Conservation (phyloP, 192 early-diverging fungal genomes). For the Coemansia sp. region DNA sequence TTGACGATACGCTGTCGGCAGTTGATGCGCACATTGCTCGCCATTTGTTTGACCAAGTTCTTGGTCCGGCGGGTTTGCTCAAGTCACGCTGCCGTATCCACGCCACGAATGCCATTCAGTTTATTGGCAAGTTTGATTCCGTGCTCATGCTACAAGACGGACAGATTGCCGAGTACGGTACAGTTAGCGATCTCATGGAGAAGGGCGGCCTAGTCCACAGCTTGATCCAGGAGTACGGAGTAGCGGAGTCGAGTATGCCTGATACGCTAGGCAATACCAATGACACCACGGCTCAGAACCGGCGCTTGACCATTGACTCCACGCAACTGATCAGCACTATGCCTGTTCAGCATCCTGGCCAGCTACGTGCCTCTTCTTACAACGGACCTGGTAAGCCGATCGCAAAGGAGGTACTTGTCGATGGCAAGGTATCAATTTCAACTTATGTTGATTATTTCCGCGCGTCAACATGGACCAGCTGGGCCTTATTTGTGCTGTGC, state of each 20-base stretch:
- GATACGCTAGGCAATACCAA: background rate
- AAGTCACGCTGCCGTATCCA: constrained; percentile 77
- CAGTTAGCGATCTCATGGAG: constrained; percentile 68
- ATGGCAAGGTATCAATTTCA: constrained; percentile 71
- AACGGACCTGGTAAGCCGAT: constrained; percentile 57
- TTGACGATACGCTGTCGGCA: constrained; percentile 62
- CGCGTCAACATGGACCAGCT: constrained; percentile 62
- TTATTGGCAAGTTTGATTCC: constrained; percentile 66
- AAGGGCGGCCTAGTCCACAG: constrained; percentile 59
- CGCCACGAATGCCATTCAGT: constrained; percentile 83
- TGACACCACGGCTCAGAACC: background rate
- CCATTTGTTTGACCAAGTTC: constrained; percentile 57
- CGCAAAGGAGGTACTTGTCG: constrained; percentile 74
- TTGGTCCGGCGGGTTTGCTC: constrained; percentile 86
- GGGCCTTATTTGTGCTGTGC: constrained; percentile 66
- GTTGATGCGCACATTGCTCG: constrained; percentile 74
- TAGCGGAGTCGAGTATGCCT: constrained; percentile 10
- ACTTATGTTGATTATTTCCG: constrained; percentile 83
- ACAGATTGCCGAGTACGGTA: constrained; percentile 68
- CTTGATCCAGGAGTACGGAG: constrained; percentile 25
- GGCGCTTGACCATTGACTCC: constrained; percentile 43
- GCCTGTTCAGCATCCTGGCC: constrained; percentile 34
- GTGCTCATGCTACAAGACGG: constrained; percentile 80
- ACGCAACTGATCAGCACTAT: constrained; percentile 60
- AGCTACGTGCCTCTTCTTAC: constrained; percentile 7